Percentiles rank a stretch among this genome's conserved stretches.
Evolutionary conservation across 805 yeast genomes (phyloP).

Genomic region (Wickerhamomyces strasburgensis): DNA sequence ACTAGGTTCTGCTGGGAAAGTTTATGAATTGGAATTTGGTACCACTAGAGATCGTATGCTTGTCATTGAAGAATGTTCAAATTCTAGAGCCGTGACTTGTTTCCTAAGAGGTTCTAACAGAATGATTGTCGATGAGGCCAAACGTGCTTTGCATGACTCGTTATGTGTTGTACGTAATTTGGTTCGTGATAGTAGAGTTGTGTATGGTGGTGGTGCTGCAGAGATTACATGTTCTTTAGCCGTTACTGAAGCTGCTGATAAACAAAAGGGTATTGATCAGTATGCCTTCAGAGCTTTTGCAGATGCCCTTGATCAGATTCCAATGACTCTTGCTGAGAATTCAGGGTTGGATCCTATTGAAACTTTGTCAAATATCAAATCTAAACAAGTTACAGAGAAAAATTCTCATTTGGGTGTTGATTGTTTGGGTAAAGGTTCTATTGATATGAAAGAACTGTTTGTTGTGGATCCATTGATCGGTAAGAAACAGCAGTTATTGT

Average conservation of each 20-base stretch:
- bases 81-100: slow-evolving; percentile 85
- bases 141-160: slow-evolving; percentile 94
- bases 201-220: slow-evolving; percentile 99
- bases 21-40: slow-evolving; percentile 88
- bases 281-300: slow-evolving; percentile 96
- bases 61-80: slow-evolving; percentile 84
- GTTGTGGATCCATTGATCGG: slow-evolving; percentile 97
- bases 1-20: slow-evolving; percentile 82
- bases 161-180: slow-evolving; percentile 95
- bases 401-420: slow-evolving; percentile 83
- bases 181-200: slow-evolving; percentile 85
- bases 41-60: slow-evolving; percentile 96
- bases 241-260: slow-evolving; percentile 86
- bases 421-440: slow-evolving; percentile 82
- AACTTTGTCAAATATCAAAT: slow-evolving; percentile 75
- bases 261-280: slow-evolving; percentile 92
- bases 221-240: slow-evolving; percentile 92
- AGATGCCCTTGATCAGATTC: slow-evolving; percentile 83
- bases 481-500: slow-evolving; percentile 88
- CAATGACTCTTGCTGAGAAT: slow-evolving; percentile 94
- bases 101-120: slow-evolving; percentile 93
- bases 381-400: slow-evolving; percentile 74
- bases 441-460: slow-evolving; percentile 90
- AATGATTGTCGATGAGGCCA: slow-evolving; percentile 97
- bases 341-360: slow-evolving; percentile 95